These are phyloP conservation scores for Rubroboletus satanas DNA, from an alignment of 768 basidiomycete genomes.

Conservation along the genomic window DNA sequence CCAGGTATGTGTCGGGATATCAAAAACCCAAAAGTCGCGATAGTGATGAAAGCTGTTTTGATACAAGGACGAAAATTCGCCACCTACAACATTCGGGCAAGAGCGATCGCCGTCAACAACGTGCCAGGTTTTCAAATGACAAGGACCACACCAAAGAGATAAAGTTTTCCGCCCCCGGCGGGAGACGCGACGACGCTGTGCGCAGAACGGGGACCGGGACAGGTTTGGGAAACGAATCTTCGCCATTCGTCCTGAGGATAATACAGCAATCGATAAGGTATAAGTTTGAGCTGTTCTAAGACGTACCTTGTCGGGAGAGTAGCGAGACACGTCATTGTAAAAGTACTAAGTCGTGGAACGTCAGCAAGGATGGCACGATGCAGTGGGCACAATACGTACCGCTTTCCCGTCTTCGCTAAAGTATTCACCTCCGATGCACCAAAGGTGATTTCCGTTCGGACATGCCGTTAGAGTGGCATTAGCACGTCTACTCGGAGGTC, in stretches of 20 bases:
- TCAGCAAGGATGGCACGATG: not conserved
- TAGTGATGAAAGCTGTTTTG: conserved; percentile 88
- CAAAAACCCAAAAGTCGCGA: conserved; percentile 86
- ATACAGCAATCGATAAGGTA: not conserved
- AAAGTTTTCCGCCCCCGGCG: conserved; percentile 80
- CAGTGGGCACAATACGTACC: conserved; percentile 35
- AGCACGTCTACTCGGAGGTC: conserved; percentile 77
- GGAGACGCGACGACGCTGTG: conserved; percentile 77
- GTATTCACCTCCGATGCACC: conserved; percentile 84
- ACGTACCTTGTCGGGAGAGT: conserved; percentile 73
- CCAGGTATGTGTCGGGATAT: conserved; percentile 75
- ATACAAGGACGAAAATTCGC: conserved; percentile 81
- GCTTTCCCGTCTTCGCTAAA: conserved; percentile 84
- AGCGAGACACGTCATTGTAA: conserved; percentile 85
- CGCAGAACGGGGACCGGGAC: conserved; percentile 84
- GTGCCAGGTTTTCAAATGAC: not conserved
- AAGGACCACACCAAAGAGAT: conserved; percentile 60
- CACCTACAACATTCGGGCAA: conserved; percentile 41
- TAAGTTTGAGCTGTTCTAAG: not conserved
- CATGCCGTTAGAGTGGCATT: conserved; percentile 80
- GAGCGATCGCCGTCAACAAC: not conserved
- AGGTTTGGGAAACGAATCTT: conserved; percentile 76
- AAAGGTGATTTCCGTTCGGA: conserved; percentile 76
- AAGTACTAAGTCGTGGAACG: conserved; percentile 52
- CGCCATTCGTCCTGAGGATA: conserved; percentile 76